Conservation (phyloP, 2,329 filamentous ascomycete species). For the Zymoseptoria brevis region DNA sequence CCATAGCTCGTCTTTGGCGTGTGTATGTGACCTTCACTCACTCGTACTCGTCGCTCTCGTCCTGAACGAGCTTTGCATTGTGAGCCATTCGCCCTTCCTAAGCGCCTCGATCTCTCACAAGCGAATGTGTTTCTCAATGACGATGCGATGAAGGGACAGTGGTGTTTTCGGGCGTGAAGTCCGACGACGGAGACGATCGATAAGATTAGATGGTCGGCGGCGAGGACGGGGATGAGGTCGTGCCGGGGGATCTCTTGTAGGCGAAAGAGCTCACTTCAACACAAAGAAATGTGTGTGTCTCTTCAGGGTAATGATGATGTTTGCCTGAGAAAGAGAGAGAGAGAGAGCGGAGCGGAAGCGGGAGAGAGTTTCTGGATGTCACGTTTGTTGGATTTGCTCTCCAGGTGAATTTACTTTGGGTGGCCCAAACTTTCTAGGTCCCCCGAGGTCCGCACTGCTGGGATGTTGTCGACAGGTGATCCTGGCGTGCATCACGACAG, state of each 20-base stretch:
- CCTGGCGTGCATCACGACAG: background rate
- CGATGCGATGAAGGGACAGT: background rate
- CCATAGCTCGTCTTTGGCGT: background rate
- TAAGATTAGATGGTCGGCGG: background rate
- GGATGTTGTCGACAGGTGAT: background rate
- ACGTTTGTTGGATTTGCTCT: background rate
- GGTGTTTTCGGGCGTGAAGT: background rate
- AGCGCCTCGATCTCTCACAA: background rate
- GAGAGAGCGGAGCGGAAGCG: background rate
- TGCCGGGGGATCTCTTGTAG: background rate
- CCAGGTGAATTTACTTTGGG: background rate
- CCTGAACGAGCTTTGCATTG: background rate
- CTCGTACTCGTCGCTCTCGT: conserved; percentile 32
- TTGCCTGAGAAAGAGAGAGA: no score
- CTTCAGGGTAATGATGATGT: background rate
- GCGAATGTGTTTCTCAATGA: background rate
- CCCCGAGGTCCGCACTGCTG: background rate
- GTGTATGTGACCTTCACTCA: conserved; percentile 15
- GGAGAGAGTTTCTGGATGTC: background rate
- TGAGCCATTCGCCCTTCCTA: background rate
- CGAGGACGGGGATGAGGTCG: background rate
- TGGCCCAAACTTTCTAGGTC: background rate
- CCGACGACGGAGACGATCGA: background rate
- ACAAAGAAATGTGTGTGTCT: background rate
- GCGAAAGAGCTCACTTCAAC: background rate